phyloP scores from a whole-genome alignment of 164 flowering plant genomes.

The Piper betle region DNA sequence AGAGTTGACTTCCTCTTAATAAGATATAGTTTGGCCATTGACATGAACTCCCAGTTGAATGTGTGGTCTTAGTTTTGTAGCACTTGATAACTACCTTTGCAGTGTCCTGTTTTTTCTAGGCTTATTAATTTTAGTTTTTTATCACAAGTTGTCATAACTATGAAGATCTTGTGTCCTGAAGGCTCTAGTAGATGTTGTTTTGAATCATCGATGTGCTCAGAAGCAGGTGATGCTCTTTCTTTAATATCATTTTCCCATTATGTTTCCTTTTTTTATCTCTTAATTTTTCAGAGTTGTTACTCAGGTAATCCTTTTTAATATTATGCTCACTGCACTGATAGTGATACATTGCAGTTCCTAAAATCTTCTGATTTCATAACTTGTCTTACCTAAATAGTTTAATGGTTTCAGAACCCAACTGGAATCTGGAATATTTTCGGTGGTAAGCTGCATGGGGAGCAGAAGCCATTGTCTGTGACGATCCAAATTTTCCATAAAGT shows the following conservation, averaged over 20 bases:
- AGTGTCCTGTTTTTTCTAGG: neutral
- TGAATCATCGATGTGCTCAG: slow-evolving; percentile 60
- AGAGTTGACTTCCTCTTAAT: too few relatives aligned
- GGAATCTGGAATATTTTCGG: slow-evolving; percentile 61
- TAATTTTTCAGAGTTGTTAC: slow-evolving; percentile 17
- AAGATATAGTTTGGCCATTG: too few relatives aligned
- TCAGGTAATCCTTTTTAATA: too few relatives aligned
- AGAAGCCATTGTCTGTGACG: slow-evolving; percentile 66
- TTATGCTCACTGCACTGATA: too few relatives aligned
- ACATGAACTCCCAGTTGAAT: neutral
- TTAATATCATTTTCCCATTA: neutral
- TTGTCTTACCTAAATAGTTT: neutral
- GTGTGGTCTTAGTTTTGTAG: neutral
- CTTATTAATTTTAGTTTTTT: neutral
- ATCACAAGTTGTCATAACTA: neutral
- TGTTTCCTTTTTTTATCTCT: neutral
- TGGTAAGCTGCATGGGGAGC: slow-evolving; percentile 62
- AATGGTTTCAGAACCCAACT: slow-evolving; percentile 35
- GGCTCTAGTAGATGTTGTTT: slow-evolving; percentile 57
- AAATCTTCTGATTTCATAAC: neutral
- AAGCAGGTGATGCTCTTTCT: slow-evolving; percentile 26
- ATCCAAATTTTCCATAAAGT: slow-evolving; percentile 54
- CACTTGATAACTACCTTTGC: too few relatives aligned
- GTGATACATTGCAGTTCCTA: too few relatives aligned
- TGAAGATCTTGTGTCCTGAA: slow-evolving; percentile 4